These are phyloP conservation scores for Plasmodium gonderi DNA, from an alignment of 169 alveolate species.

Conservation along the genomic window DNA sequence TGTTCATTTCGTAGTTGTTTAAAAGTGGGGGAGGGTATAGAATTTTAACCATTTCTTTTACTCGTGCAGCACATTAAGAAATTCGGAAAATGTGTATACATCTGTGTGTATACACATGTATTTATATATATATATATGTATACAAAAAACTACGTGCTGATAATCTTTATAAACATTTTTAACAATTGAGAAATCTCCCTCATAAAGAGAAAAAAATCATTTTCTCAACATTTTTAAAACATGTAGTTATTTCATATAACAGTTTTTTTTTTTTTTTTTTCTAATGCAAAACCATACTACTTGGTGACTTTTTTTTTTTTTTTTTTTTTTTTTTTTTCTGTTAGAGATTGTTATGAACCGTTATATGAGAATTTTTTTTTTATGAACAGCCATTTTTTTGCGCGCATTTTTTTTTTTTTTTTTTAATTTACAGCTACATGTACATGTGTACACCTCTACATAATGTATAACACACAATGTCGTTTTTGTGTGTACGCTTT, in stretches of 20 bases:
- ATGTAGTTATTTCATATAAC: not conserved
- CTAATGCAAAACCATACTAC: constrained; percentile 1
- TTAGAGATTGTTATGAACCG: constrained; percentile 47
- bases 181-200: not conserved
- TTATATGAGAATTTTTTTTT: constrained; percentile 27
- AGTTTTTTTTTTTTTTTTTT: not conserved
- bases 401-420: constrained; percentile 28
- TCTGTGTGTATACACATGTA: not conserved
- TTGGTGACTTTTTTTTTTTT: not conserved
- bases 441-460: constrained; percentile 20
- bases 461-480: constrained; percentile 25
- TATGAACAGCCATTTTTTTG: constrained; percentile 65
- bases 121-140: not conserved
- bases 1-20: not conserved
- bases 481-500: constrained; percentile 66
- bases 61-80: not conserved
- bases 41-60: not conserved
- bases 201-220: not conserved
- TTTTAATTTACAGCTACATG: constrained; percentile 67
- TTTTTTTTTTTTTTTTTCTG: not conserved
- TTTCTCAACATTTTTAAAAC: too few relatives aligned
- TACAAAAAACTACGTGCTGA: not conserved
- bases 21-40: not conserved
- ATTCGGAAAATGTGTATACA: not conserved
- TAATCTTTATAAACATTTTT: not conserved